These are phyloP conservation scores for Botrytis paeoniae DNA, from an alignment of 2,329 filamentous ascomycete genomes.

Conservation along the genomic window DNA sequence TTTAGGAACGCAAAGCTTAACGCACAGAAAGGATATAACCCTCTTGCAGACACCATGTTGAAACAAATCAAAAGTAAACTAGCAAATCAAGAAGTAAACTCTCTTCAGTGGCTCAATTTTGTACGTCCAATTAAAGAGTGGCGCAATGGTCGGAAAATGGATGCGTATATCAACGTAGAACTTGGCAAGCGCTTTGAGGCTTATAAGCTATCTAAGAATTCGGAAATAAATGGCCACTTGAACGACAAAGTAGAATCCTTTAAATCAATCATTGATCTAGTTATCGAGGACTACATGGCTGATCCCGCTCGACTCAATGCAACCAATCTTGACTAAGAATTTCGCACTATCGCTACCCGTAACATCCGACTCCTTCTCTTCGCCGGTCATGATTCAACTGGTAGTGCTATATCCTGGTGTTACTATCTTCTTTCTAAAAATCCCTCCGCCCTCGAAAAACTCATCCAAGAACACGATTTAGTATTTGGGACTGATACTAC, in stretches of 20 bases:
- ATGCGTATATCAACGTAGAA: conserved; percentile 28
- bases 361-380: conserved; percentile 28
- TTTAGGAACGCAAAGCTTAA: conserved; percentile 22
- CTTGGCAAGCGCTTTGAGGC: conserved; percentile 27
- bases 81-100: conserved; percentile 24
- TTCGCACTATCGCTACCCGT: conserved; percentile 23
- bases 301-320: conserved; percentile 9
- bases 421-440: conserved; percentile 28
- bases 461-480: conserved; percentile 29
- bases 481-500: conserved; percentile 27
- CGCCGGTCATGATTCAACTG: conserved; percentile 30
- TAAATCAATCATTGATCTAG: conserved; percentile 28
- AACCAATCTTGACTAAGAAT: conserved; percentile 21
- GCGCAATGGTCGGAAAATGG: conserved; percentile 27
- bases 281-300: conserved; percentile 27
- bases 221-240: conserved; percentile 11
- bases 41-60: conserved; percentile 26
- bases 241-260: neutral
- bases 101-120: conserved; percentile 24
- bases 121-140: conserved; percentile 24
- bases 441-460: conserved; percentile 21
- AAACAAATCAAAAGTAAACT: conserved; percentile 26
- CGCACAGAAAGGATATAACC: conserved; percentile 27
- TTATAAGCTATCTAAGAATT: neutral
- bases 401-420: conserved; percentile 24